Percentiles rank a stretch among this genome's conserved stretches.
phyloP scores from a whole-genome alignment of 1,284 basidiomycete genomes.

The Thelephora terrestris region DNA sequence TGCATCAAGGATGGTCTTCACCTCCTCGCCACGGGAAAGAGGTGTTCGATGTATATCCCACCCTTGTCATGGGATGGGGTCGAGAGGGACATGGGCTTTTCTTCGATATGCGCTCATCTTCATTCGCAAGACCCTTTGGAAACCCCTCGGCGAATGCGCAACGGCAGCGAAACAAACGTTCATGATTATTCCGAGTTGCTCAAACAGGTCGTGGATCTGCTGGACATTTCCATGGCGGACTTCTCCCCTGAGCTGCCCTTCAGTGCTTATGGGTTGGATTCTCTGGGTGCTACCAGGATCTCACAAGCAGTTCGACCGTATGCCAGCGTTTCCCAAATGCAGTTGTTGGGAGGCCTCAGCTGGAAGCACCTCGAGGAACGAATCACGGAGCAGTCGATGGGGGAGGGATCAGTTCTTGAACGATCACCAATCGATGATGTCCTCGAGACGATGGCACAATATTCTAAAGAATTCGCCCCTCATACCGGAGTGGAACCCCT shows the following conservation, averaged over 20 bases:
- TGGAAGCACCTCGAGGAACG: constrained; percentile 11
- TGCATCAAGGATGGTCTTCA: neutral
- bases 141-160: neutral
- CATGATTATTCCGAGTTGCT: constrained; percentile 3
- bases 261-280: constrained; percentile 32
- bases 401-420: constrained; percentile 1
- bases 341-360: constrained; percentile 26
- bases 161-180: too few species aligned
- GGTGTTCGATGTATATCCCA: constrained; percentile 25
- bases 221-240: constrained; percentile 24
- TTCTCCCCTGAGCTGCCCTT: constrained; percentile 28
- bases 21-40: constrained; percentile 9
- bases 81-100: constrained; percentile 15
- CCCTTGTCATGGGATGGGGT: constrained; percentile 22
- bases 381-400: neutral
- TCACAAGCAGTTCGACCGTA: constrained; percentile 23
- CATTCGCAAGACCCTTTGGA: constrained; percentile 4
- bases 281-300: constrained; percentile 27
- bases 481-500: neutral
- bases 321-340: constrained; percentile 25
- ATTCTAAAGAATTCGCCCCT: neutral
- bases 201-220: constrained; percentile 13
- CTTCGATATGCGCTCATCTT: constrained; percentile 18
- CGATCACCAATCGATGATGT: constrained; percentile 1
- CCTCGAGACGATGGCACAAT: constrained; percentile 1